Evolutionary conservation across 148 eudicot genomes (phyloP).

Genomic region (Drosera capensis): DNA sequence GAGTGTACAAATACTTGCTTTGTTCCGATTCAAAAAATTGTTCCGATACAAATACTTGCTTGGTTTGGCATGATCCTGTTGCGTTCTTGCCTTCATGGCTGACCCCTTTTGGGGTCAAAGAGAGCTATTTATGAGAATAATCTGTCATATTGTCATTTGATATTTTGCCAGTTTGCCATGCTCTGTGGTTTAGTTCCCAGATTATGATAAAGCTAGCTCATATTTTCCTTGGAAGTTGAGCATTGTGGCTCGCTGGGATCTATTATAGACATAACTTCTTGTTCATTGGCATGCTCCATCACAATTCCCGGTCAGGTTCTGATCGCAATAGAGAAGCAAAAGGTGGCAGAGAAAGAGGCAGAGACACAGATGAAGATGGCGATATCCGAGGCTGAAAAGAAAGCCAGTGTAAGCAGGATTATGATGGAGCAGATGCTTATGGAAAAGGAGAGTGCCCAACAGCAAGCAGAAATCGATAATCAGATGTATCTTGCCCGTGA

Average conservation of each 20-base stretch:
- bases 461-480: constrained; percentile 73
- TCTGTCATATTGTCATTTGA: no score
- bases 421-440: constrained; percentile 88
- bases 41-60: no score
- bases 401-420: constrained; percentile 79
- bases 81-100: no score
- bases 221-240: background rate
- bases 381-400: constrained; percentile 82
- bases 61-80: no score
- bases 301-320: constrained; percentile 34
- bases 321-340: constrained; percentile 84
- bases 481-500: constrained; percentile 80
- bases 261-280: background rate
- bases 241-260: background rate
- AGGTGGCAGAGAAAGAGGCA: constrained; percentile 90
- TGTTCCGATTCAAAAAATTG: no score
- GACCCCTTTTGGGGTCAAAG: no score
- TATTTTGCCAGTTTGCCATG: no score
- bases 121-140: no score
- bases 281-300: background rate
- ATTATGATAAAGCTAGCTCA: background rate
- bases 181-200: no score
- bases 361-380: constrained; percentile 93
- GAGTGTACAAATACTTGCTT: constrained; percentile 27
- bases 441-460: constrained; percentile 79